Evolutionary conservation across 2,329 filamentous ascomycete species (phyloP), one percentile per base, ranked within the genome.

Genomic region (Paraphoma sp.): DNA sequence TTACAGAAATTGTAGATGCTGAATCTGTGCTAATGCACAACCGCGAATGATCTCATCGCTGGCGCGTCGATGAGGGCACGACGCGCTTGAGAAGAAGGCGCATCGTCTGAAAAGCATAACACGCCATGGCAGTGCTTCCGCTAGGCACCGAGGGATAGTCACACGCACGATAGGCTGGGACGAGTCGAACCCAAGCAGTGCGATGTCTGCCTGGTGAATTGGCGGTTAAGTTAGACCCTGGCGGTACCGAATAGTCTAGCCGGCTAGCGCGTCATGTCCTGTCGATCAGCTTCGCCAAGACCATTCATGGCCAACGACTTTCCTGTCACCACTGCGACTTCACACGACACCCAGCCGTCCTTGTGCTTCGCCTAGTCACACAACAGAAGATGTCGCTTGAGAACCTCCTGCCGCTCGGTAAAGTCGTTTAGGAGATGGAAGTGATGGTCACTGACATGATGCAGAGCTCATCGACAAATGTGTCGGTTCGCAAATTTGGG

Each of bases 391-490:
- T 75, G 72, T 54, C 68, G 38, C 56, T 66, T 31, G 69, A 72
- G 54, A 70, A 68, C 31, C 60, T 75, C 14, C 67, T 75, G 14
- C 72, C 72, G 1, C 71, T 75, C 29, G 72, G 72, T 74, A 45
- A 41, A 54, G 42, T 14, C 12, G 33, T 31, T 17, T 10, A 43
- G 9, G 28, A 45, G 30, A 11, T 14, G 28, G 30, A 29, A 12
- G 40, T 8, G 45, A 18, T 41, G 47, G 31, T 41, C 12, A 38
- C 68, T 74, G 52, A 75, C 51, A 38, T n/a, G 28, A 45, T 10
- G 40, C 73, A 97, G 95, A 99, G 80, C 87, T 99, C 75, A 98
- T 99, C 78, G 95, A 99, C 83, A 97, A 97, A 80, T 99, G 95
- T 76, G 93, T 99, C 65, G 95, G 95, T 60, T 98, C 93, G 52